A percentile compares a stretch with the other conserved stretches of the same genome.
Conservation (phyloP, 225 moss, liverwort and hornwort genomes). For the Straminergon stramineum region DNA sequence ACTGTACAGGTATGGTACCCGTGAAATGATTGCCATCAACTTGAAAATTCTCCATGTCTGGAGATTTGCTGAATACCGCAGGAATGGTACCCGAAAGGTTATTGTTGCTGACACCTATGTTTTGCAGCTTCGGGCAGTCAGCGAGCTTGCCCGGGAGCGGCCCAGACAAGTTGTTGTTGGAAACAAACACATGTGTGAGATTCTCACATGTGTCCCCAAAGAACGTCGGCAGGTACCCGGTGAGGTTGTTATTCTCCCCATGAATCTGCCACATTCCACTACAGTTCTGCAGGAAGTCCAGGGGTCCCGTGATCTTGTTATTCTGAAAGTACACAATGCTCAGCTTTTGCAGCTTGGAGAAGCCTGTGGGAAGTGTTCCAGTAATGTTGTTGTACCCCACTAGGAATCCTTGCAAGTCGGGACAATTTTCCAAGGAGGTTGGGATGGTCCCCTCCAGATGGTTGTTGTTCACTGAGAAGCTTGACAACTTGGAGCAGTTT, state of each 20-base stretch:
- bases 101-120: constrained; percentile 58
- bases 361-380: constrained; percentile 11
- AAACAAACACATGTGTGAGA: constrained; percentile 21
- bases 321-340: constrained; percentile 18
- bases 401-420: constrained; percentile 21
- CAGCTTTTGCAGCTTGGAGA: constrained; percentile 28
- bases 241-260: constrained; percentile 25
- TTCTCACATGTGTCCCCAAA: constrained; percentile 17
- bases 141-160: constrained; percentile 13
- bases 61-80: constrained; percentile 33
- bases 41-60: constrained; percentile 35
- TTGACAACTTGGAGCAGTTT: constrained; percentile 13
- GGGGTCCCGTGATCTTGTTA: constrained; percentile 6
- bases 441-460: constrained; percentile 21
- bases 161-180: constrained; percentile 10
- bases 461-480: neutral
- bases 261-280: constrained; percentile 22
- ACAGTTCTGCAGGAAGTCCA: constrained; percentile 18
- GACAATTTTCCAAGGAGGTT: constrained; percentile 7
- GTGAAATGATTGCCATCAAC: constrained; percentile 59
- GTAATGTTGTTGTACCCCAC: constrained; percentile 23
- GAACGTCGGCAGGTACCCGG: constrained; percentile 13
- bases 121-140: constrained; percentile 7
- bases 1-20: constrained; percentile 32
- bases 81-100: constrained; percentile 57